Evolutionary conservation across 352 stramenopile species (phyloP), one percentile per base, ranked within the genome.

Genomic region (Phytopythium mirpurense): DNA sequence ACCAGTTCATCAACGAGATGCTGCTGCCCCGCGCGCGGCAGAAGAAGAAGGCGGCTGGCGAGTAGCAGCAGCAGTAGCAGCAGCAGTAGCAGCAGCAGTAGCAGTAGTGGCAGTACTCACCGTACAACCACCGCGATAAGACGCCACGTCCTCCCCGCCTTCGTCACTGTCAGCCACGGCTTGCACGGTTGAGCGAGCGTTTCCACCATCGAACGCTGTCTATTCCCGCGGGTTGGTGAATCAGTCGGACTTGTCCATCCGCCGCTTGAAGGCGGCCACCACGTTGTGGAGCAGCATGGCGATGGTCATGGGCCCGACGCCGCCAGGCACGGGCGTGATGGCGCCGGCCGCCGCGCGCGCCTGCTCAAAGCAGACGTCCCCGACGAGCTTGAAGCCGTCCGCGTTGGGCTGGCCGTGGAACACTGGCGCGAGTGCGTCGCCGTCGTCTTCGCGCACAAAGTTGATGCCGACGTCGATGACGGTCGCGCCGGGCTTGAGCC

Each of bases 391-490:
- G 72, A 98, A 99, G 23, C 96, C 95, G 49, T 95, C 78, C 16
- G 55, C 56, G 42, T 84, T 90, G 29, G 60, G 51, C 23, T 67
- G 42, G 7, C 77, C 77, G 57, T 90, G 72, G 47, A 78, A 90
- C 11, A 15, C 1, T 10, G 38, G 50, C 16, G 32, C 32, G 32
- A 15, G 7, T 10, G 2, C 32, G 32, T 15, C 32, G 11, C 40
- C 27, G n/a, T 68, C 57, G 4, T 70, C 40, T 36, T 92, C 82
- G 12, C 95, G 83, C 3, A 99, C 90, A 57, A 93, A 97, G 63
- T 99, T 99, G 68, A 99, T 99, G 9, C 97, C 97, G 16, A 99
- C 97, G 73, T 99, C 97, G 61, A 99, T 95, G 8, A 99, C 97
- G 6, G 97, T 88, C 14, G 91, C 93, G 18, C 97, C 97, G 14